These are phyloP conservation scores for Salix purpurea DNA, from an alignment of 345 rosid genomes.

Conservation along the genomic window DNA sequence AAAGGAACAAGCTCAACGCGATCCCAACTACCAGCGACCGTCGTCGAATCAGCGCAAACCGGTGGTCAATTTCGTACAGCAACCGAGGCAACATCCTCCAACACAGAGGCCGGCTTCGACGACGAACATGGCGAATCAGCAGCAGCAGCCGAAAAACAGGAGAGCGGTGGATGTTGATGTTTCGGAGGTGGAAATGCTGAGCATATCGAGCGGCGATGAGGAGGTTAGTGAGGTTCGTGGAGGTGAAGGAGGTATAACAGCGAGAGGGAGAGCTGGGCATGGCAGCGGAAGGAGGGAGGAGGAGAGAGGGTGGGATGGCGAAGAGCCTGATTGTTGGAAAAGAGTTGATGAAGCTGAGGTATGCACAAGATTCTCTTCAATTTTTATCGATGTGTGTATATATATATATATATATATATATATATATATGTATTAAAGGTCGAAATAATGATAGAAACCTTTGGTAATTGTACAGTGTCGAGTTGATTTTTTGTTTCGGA, in stretches of 20 bases:
- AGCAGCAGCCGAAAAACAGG: constrained; percentile 18
- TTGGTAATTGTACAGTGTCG: neutral
- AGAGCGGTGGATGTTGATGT: constrained; percentile 66
- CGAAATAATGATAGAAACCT: neutral
- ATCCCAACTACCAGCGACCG: constrained; percentile 63
- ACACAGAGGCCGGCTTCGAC: constrained; percentile 21
- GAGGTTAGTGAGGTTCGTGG: constrained; percentile 51
- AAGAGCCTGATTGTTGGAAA: constrained; percentile 93
- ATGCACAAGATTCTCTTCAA: neutral
- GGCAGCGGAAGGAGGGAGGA: constrained; percentile 52
- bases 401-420: neutral
- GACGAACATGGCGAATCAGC: neutral
- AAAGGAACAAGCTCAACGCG: constrained; percentile 79
- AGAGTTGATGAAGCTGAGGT: constrained; percentile 91
- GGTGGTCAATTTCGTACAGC: constrained; percentile 77
- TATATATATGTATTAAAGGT: neutral
- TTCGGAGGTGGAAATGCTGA: constrained; percentile 96
- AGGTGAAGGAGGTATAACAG: constrained; percentile 20
- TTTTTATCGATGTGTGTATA: neutral
- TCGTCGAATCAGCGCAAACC: constrained; percentile 39
- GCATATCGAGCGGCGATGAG: constrained; percentile 97
- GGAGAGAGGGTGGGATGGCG: constrained; percentile 76
- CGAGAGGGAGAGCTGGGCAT: constrained; percentile 20
- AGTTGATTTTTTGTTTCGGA: neutral
- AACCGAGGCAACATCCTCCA: constrained; percentile 28